Conservation (phyloP, 2,329 filamentous ascomycete species). For the Iodosphaeria phyllophila region DNA sequence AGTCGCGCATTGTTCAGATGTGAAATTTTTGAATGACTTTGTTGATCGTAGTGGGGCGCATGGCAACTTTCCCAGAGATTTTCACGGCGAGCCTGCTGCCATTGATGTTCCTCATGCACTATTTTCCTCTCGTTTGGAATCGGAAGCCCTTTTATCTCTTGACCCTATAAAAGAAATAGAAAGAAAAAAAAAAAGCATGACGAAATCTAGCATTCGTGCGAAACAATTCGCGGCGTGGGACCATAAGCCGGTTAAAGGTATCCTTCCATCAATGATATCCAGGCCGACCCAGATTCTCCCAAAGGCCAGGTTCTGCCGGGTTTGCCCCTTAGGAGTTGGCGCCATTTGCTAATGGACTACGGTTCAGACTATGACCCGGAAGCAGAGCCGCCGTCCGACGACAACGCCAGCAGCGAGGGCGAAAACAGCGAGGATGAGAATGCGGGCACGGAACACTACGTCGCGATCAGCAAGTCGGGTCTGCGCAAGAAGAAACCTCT, state of each 20-base stretch:
- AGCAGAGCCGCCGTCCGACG: slow-evolving; percentile 36
- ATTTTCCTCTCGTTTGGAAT: too few relatives aligned
- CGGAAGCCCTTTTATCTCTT: too few relatives aligned
- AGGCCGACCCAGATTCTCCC: too few relatives aligned
- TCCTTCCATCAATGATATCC: background rate
- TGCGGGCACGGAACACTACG: slow-evolving; percentile 44
- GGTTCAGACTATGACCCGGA: slow-evolving; percentile 64
- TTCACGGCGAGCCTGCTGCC: too few relatives aligned
- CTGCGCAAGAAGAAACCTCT: slow-evolving; percentile 54
- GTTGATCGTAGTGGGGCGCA: too few relatives aligned
- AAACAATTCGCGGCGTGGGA: slow-evolving; percentile 44
- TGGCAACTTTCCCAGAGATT: too few relatives aligned
- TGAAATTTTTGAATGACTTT: too few relatives aligned
- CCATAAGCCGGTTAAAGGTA: slow-evolving; percentile 43
- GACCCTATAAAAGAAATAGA: too few relatives aligned
- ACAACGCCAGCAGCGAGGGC: slow-evolving; percentile 33
- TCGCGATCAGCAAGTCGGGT: slow-evolving; percentile 49
- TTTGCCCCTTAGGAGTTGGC: background rate
- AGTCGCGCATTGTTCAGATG: too few relatives aligned
- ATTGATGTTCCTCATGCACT: too few relatives aligned
- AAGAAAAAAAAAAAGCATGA: slow-evolving; percentile 29
- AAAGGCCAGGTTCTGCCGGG: background rate
- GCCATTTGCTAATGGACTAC: slow-evolving; percentile 4
- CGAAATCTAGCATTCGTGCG: slow-evolving; percentile 30
- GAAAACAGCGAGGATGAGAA: slow-evolving; percentile 30